Conservation (phyloP, 192 early-diverging fungal genomes). For the Fimicolochytrium jonesii region DNA sequence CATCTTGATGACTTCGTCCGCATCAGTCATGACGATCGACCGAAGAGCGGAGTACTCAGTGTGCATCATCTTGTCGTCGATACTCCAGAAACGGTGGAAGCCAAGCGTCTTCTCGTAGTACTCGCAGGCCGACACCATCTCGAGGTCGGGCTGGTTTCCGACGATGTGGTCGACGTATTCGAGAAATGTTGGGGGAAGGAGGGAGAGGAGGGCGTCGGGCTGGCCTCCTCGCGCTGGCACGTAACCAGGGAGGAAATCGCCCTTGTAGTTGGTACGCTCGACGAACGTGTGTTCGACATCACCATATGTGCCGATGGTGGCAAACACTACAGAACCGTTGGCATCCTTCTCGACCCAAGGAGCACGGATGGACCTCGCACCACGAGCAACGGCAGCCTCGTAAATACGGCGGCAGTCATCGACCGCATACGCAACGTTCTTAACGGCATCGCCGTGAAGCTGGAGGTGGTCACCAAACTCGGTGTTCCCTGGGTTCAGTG, state of each 20-base stretch:
- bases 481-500: conserved; percentile 75
- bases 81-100: conserved; percentile 98
- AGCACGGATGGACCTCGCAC: conserved; percentile 72
- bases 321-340: conserved; percentile 84
- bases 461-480: conserved; percentile 41
- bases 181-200: conserved; percentile 62
- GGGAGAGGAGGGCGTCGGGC: conserved; percentile 31
- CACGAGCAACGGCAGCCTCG: conserved; percentile 75
- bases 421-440: conserved; percentile 92
- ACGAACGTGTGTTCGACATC: conserved; percentile 96
- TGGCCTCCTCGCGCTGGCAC: too few species aligned
- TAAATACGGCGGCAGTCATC: conserved; percentile 78
- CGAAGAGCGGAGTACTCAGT: conserved; percentile 92
- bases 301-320: conserved; percentile 91
- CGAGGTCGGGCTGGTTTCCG: conserved; percentile 89
- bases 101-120: conserved; percentile 88
- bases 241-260: conserved; percentile 84
- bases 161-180: conserved; percentile 89
- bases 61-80: conserved; percentile 94
- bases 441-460: conserved; percentile 89
- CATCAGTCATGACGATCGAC: conserved; percentile 94
- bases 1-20: conserved; percentile 88
- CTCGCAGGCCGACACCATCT: conserved; percentile 81
- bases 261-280: conserved; percentile 75
- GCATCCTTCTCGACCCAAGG: conserved; percentile 84